A percentile compares a stretch with the other conserved stretches of the same genome.
phyloP scores from a whole-genome alignment of 352 stramenopile genomes.

The Pythium dissimile region DNA sequence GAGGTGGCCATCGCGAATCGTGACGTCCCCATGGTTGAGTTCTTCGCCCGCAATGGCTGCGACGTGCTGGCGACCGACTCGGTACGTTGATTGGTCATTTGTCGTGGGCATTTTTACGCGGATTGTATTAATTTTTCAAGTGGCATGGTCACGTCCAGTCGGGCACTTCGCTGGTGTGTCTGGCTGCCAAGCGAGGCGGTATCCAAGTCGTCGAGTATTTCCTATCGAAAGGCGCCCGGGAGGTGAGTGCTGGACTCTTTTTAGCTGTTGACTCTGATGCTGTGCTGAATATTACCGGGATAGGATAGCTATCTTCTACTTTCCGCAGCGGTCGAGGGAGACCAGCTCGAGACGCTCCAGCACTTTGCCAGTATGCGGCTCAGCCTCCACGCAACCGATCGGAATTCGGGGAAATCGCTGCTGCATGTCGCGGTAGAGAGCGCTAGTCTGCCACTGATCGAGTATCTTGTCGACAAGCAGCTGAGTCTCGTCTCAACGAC shows the following conservation, averaged over 20 bases:
- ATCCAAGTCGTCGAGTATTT: conserved; percentile 10
- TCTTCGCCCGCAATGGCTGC: not conserved
- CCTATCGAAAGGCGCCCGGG: conserved; percentile 8
- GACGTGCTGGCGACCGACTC: conserved; percentile 3
- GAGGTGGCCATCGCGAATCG: not conserved
- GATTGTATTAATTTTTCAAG: not conserved
- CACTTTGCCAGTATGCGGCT: conserved; percentile 4
- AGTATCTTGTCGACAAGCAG: conserved; percentile 1
- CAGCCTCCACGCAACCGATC: conserved; percentile 9
- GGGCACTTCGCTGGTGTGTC: conserved; percentile 12
- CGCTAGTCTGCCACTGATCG: not conserved
- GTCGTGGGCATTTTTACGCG: not conserved
- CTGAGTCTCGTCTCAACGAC: not conserved
- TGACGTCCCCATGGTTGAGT: conserved; percentile 3
- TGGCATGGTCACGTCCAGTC: too few relatives aligned
- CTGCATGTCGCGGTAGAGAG: not conserved
- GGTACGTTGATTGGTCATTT: not conserved
- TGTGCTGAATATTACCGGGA: too few relatives aligned
- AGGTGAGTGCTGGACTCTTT: conserved; percentile 1
- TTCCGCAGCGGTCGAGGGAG: conserved; percentile 8
- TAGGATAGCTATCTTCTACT: conserved; percentile 10
- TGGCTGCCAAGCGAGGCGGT: conserved; percentile 3
- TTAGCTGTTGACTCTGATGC: not conserved
- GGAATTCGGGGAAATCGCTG: not conserved
- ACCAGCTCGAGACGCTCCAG: conserved; percentile 7